Percentiles rank a stretch among this genome's conserved stretches.
Evolutionary conservation across 1,284 basidiomycete species (phyloP).

Genomic region (Taiwanofungus camphoratus): DNA sequence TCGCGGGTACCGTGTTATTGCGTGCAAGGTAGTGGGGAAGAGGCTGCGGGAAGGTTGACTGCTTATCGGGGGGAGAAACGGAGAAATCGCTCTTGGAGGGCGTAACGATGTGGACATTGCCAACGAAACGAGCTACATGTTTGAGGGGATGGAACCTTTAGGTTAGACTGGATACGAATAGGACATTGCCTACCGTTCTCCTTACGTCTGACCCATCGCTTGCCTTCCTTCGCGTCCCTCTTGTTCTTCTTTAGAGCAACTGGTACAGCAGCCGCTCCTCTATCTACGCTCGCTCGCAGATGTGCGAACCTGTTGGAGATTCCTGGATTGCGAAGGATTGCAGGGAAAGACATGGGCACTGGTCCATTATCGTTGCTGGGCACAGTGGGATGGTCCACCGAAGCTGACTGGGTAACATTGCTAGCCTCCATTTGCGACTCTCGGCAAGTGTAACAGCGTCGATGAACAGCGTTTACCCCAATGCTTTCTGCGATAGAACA

Average conservation of each 20-base stretch:
- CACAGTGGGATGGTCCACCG: no score
- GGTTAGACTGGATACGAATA: constrained; percentile 2
- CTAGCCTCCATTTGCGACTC: constrained; percentile 2
- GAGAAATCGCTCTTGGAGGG: constrained; percentile 53
- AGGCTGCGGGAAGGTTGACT: constrained; percentile 68
- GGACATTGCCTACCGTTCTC: constrained; percentile 56
- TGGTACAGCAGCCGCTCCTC: constrained; percentile 14
- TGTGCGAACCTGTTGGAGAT: constrained; percentile 48
- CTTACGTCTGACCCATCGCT: constrained; percentile 66
- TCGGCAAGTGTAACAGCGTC: no score
- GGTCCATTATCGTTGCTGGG: constrained; percentile 23
- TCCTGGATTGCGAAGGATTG: constrained; percentile 55
- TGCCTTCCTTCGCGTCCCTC: constrained; percentile 62
- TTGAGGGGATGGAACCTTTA: neutral
- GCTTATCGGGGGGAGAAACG: constrained; percentile 37
- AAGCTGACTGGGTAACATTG: neutral
- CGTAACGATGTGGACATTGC: constrained; percentile 62
- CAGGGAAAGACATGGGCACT: constrained; percentile 64
- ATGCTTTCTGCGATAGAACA: no score
- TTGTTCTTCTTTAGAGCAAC: constrained; percentile 32
- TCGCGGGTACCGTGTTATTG: constrained; percentile 44
- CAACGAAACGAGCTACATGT: constrained; percentile 53
- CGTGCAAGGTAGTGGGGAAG: constrained; percentile 65
- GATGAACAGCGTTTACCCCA: no score
- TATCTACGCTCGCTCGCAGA: constrained; percentile 27